Percentiles rank a stretch among this genome's conserved stretches.
Conservation (phyloP, 2,329 filamentous ascomycete genomes). For the Cordyceps farinosa region DNA sequence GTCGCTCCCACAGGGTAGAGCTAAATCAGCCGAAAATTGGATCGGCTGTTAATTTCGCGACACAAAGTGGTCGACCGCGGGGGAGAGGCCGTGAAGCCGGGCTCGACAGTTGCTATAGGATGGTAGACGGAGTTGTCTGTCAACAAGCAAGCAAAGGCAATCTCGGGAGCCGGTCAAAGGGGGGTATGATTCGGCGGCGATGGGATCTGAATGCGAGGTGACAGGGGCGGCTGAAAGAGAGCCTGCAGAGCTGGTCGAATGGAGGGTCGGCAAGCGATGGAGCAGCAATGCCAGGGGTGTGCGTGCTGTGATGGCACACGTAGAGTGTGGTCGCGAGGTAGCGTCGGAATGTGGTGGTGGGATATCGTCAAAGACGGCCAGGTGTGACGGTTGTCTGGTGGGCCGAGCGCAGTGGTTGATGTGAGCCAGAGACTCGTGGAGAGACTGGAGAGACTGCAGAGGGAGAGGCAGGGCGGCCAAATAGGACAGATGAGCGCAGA, state of each 20-base stretch:
- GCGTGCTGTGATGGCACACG: slow-evolving; percentile 2
- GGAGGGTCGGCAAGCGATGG: slow-evolving; percentile 16
- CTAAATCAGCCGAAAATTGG: slow-evolving; percentile 3
- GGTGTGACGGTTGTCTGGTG: slow-evolving; percentile 4
- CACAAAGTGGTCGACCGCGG: neutral
- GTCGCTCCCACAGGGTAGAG: slow-evolving; percentile 4
- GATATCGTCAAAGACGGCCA: slow-evolving; percentile 8
- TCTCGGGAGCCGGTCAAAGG: neutral
- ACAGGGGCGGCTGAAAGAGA: slow-evolving; percentile 14
- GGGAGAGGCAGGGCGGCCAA: neutral
- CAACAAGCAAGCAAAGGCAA: slow-evolving; percentile 12
- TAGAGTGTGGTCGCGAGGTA: slow-evolving; percentile 6
- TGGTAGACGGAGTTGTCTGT: neutral
- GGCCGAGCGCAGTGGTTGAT: neutral
- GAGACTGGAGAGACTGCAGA: neutral
- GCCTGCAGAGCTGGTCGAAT: slow-evolving; percentile 14
- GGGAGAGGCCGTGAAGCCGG: neutral
- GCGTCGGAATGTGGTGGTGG: slow-evolving; percentile 11
- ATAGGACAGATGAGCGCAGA: slow-evolving; percentile 1
- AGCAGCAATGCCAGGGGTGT: slow-evolving; percentile 6
- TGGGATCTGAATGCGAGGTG: slow-evolving; percentile 16
- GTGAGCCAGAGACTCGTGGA: neutral
- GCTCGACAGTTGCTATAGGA: neutral
- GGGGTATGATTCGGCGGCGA: slow-evolving; percentile 15
- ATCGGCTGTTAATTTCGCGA: neutral